Percentiles rank a stretch among this genome's conserved stretches.
Evolutionary conservation across 352 stramenopile genomes (phyloP).

Genomic region (Phytophthora melonis): DNA sequence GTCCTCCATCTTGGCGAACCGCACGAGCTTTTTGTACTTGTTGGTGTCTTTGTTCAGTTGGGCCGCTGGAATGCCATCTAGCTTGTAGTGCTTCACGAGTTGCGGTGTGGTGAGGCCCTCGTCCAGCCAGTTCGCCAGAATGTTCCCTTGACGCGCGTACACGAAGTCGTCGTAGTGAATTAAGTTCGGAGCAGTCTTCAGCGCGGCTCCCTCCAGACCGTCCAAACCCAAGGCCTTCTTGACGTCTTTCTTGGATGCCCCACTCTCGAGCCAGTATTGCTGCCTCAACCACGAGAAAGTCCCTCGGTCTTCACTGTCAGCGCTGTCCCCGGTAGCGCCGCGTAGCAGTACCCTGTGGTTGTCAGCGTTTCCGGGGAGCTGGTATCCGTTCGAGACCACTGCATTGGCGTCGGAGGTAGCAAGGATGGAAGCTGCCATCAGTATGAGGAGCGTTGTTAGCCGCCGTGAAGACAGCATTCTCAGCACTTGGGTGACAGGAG

Average conservation of each 20-base stretch:
- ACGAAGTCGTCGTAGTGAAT: slow-evolving; percentile 21
- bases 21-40: slow-evolving; percentile 21
- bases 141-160: slow-evolving; percentile 1
- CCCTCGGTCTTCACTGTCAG: slow-evolving; percentile 12
- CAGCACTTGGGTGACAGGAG: not conserved
- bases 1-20: slow-evolving; percentile 24
- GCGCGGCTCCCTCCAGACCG: not conserved
- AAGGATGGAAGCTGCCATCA: not conserved
- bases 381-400: not conserved
- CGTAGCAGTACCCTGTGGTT: not conserved
- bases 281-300: not conserved
- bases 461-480: not conserved
- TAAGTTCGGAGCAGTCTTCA: slow-evolving; percentile 24
- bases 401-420: not conserved
- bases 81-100: slow-evolving; percentile 5
- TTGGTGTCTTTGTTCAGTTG: slow-evolving; percentile 16
- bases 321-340: not conserved
- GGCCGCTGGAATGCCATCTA: slow-evolving; percentile 6
- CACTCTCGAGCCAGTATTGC: slow-evolving; percentile 8
- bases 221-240: slow-evolving; percentile 10
- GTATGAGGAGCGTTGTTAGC: not conserved
- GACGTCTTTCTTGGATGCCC: slow-evolving; percentile 4
- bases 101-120: not conserved
- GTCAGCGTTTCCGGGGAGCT: not conserved
- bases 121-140: not conserved